phyloP scores from a whole-genome alignment of 495 filamentous ascomycete species.

The Lasiosphaeria miniovina region DNA sequence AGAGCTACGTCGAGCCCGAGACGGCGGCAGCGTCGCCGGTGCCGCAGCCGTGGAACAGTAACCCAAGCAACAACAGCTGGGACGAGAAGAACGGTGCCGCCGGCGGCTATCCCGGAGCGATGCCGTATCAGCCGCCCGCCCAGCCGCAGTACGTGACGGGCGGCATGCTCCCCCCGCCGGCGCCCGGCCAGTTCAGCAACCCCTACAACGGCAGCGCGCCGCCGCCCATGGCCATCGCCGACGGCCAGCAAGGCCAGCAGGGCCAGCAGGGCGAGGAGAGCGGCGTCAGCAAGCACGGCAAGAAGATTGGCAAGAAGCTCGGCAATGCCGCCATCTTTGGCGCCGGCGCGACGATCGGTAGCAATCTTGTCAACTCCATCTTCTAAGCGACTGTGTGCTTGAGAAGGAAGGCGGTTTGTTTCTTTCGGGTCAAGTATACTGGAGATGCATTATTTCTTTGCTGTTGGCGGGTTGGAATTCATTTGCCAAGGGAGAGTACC shows the following conservation, averaged over 20 bases:
- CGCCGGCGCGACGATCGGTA: slow-evolving; percentile 85
- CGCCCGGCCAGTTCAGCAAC: slow-evolving; percentile 32
- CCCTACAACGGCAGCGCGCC: slow-evolving; percentile 51
- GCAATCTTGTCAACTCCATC: slow-evolving; percentile 89
- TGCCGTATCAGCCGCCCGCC: slow-evolving; percentile 27
- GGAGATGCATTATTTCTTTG: no score
- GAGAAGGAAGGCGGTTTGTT: no score
- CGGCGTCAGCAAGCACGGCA: slow-evolving; percentile 56
- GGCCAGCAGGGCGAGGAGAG: slow-evolving; percentile 22
- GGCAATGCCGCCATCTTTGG: slow-evolving; percentile 76
- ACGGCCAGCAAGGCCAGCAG: slow-evolving; percentile 15
- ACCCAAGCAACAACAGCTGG: slow-evolving; percentile 5
- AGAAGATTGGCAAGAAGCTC: slow-evolving; percentile 77
- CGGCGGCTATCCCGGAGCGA: slow-evolving; percentile 1
- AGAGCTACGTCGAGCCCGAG: slow-evolving; percentile 67
- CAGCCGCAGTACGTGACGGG: slow-evolving; percentile 33
- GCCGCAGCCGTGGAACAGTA: not conserved
- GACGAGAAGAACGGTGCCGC: slow-evolving; percentile 7
- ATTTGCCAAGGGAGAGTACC: no score
- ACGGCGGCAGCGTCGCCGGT: slow-evolving; percentile 9
- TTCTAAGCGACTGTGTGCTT: slow-evolving; percentile 54
- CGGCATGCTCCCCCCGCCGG: slow-evolving; percentile 27
- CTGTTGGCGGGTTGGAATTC: no score
- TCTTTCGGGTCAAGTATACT: no score
- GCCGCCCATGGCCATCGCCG: slow-evolving; percentile 48